Evolutionary conservation across 345 rosid species (phyloP).

Genomic region (Eucalyptus marginata): DNA sequence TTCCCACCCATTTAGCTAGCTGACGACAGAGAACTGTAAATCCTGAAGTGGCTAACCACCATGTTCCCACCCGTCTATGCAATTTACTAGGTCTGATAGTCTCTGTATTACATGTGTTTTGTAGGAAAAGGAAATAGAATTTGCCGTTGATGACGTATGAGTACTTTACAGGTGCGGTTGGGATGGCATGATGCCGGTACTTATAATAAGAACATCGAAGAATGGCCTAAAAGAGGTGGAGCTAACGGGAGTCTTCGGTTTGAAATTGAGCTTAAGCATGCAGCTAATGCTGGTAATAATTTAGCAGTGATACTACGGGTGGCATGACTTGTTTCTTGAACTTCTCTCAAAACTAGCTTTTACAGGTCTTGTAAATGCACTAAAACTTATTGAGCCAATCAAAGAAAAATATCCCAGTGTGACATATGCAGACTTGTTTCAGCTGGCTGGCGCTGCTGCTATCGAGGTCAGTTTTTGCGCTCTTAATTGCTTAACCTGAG

Average conservation of each 20-base stretch:
- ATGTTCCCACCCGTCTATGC: background rate
- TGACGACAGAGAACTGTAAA: background rate
- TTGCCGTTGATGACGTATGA: background rate
- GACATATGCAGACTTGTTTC: conserved; percentile 88
- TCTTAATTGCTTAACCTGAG: background rate
- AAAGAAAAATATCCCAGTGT: conserved; percentile 77
- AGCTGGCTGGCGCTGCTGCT: conserved; percentile 92
- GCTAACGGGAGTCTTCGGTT: conserved; percentile 91
- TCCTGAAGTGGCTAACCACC: background rate
- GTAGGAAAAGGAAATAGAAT: background rate
- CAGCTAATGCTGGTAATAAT: conserved; percentile 80
- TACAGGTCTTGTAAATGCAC: conserved; percentile 77
- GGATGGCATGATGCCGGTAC: conserved; percentile 99
- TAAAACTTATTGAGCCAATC: conserved; percentile 67
- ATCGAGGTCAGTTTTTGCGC: conserved; percentile 48
- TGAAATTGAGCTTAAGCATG: conserved; percentile 89
- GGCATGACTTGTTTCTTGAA: background rate
- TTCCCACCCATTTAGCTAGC: background rate
- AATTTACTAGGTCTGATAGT: background rate
- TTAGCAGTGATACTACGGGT: background rate
- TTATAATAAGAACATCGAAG: conserved; percentile 78
- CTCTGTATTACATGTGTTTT: background rate
- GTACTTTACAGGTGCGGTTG: conserved; percentile 49
- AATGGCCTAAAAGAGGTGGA: conserved; percentile 91
- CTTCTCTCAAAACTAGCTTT: background rate